Evolutionary conservation across 1,139 yeast genomes (phyloP).

Genomic region (Tardiomyces blankii): DNA sequence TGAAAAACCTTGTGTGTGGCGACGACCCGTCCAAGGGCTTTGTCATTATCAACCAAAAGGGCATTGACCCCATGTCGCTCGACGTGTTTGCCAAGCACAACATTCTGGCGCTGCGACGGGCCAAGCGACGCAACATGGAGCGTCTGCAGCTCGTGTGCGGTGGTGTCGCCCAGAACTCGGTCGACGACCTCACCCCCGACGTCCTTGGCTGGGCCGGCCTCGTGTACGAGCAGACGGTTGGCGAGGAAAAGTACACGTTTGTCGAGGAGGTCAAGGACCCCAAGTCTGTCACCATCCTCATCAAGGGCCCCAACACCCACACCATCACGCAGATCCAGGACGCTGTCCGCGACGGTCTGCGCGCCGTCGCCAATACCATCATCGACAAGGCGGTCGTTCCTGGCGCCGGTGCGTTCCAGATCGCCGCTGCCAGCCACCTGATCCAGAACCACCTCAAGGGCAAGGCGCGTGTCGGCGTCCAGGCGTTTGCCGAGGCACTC

Average conservation of each 20-base stretch:
- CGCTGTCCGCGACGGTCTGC: slow-evolving; percentile 92
- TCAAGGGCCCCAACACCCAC: slow-evolving; percentile 88
- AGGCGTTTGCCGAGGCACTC: slow-evolving; percentile 88
- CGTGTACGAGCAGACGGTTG: slow-evolving; percentile 86
- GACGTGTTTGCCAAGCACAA: slow-evolving; percentile 90
- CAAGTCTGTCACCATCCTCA: slow-evolving; percentile 80
- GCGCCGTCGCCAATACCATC: slow-evolving; percentile 87
- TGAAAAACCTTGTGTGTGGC: slow-evolving; percentile 86
- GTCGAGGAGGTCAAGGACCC: slow-evolving; percentile 90
- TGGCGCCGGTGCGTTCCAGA: slow-evolving; percentile 94
- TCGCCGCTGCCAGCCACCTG: slow-evolving; percentile 68
- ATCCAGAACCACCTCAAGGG: slow-evolving; percentile 45
- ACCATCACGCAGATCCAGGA: slow-evolving; percentile 87
- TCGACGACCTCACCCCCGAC: slow-evolving; percentile 79
- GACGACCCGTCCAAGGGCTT: slow-evolving; percentile 65
- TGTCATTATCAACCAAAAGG: slow-evolving; percentile 95
- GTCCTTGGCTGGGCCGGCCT: slow-evolving; percentile 86
- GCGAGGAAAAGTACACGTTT: slow-evolving; percentile 96
- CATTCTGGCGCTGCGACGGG: slow-evolving; percentile 90
- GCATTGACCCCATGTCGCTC: slow-evolving; percentile 96
- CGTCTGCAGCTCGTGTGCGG: slow-evolving; percentile 93
- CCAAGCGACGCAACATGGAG: slow-evolving; percentile 98
- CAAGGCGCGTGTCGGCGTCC: slow-evolving; percentile 78
- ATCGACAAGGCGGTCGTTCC: slow-evolving; percentile 82
- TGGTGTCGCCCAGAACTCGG: slow-evolving; percentile 96